These are phyloP conservation scores for Ascoidea tarda DNA, from an alignment of 805 yeast genomes.

Conservation along the genomic window DNA sequence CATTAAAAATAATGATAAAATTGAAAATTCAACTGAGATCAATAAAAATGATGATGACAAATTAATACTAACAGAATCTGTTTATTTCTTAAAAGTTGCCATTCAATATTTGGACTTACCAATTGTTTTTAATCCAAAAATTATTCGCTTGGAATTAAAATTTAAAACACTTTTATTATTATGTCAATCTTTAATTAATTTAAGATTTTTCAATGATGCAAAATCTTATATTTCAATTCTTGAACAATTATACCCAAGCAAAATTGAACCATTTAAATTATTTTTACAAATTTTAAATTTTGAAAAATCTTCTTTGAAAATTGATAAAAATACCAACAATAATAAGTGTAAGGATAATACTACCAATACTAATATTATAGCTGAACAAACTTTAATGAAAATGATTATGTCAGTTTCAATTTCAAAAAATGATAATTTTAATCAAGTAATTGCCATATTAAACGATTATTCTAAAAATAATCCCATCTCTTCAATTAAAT, in stretches of 20 bases:
- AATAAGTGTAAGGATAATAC: conserved; percentile 1
- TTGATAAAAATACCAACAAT: too few species aligned
- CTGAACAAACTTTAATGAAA: conserved; percentile 21
- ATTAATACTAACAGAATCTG: neutral
- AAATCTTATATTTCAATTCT: conserved; percentile 13
- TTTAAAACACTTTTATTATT: conserved; percentile 12
- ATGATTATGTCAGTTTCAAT: conserved; percentile 20
- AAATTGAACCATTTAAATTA: conserved; percentile 19
- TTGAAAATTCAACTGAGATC: conserved; percentile 5
- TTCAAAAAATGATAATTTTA: conserved; percentile 9
- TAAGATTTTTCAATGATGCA: conserved; percentile 12
- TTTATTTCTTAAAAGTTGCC: conserved; percentile 9
- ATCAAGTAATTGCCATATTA: conserved; percentile 15
- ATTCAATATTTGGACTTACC: conserved; percentile 8
- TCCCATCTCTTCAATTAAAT: conserved; percentile 17
- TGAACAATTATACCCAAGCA: conserved; percentile 15
- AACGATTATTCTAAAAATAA: conserved; percentile 16
- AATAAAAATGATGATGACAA: too few species aligned
- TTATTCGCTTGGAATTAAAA: conserved; percentile 8
- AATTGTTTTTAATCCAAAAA: conserved; percentile 12
- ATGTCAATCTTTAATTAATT: conserved; percentile 16
- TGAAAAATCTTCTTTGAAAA: neutral
- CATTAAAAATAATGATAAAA: conserved; percentile 4
- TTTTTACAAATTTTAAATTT: conserved; percentile 14
- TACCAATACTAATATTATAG: conserved; percentile 5